A percentile compares a stretch with the other conserved stretches of the same genome.
These are phyloP conservation scores for Hansenula sp. DNA, from an alignment of 1,139 yeast genomes.

Conservation along the genomic window DNA sequence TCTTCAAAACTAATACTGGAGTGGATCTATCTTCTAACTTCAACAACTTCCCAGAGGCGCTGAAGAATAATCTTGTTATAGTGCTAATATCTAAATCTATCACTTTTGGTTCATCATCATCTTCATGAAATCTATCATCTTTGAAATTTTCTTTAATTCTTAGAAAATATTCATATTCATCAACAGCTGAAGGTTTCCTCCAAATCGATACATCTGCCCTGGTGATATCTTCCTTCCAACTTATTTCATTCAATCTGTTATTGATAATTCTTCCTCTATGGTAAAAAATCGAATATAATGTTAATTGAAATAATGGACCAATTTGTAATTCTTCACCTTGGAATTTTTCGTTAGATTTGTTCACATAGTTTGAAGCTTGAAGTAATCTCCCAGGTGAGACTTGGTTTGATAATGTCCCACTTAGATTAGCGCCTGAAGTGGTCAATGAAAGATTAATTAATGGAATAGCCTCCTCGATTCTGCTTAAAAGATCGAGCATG, in stretches of 20 bases:
- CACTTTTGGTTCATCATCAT: conserved; percentile 37
- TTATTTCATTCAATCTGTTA: conserved; percentile 38
- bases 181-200: conserved; percentile 22
- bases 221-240: conserved; percentile 77
- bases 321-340: conserved; percentile 29
- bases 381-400: conserved; percentile 66
- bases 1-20: conserved; percentile 66
- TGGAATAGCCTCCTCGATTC: conserved; percentile 71
- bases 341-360: conserved; percentile 35
- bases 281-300: conserved; percentile 62
- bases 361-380: conserved; percentile 55
- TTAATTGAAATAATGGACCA: conserved; percentile 62
- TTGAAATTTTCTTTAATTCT: conserved; percentile 56
- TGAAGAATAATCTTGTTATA: conserved; percentile 59
- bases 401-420: conserved; percentile 45
- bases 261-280: conserved; percentile 44
- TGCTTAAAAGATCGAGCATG: conserved; percentile 42
- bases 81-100: conserved; percentile 36
- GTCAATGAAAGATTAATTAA: conserved; percentile 62
- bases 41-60: conserved; percentile 67
- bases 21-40: conserved; percentile 60
- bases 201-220: conserved; percentile 45
- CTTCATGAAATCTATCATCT: conserved; percentile 75
- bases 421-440: conserved; percentile 66
- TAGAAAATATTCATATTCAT: conserved; percentile 41